phyloP scores from a whole-genome alignment of 2,329 filamentous ascomycete species.

The Fusarium tanahbumbuense region DNA sequence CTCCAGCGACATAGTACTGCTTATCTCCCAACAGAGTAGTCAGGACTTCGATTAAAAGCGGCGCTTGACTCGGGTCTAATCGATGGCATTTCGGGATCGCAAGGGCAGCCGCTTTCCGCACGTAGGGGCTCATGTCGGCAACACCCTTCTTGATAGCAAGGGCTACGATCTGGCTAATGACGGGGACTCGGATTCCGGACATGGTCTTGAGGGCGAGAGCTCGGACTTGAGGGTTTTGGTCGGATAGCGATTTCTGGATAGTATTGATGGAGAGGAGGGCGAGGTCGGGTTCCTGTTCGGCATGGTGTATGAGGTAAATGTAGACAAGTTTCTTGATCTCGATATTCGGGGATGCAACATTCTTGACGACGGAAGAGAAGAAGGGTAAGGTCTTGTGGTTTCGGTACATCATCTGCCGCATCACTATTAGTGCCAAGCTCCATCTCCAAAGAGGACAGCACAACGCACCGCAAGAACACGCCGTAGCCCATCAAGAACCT shows the following conservation, averaged over 20 bases:
- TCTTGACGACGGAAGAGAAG: constrained; percentile 99
- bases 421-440: constrained; percentile 11
- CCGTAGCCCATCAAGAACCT: constrained; percentile 90
- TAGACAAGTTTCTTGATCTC: constrained; percentile 99
- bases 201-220: constrained; percentile 95
- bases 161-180: constrained; percentile 97
- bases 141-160: constrained; percentile 94
- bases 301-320: constrained; percentile 96
- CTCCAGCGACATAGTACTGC: constrained; percentile 96
- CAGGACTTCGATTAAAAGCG: constrained; percentile 86
- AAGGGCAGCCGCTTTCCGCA: constrained; percentile 90
- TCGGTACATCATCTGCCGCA: constrained; percentile 88
- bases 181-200: constrained; percentile 95
- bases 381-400: constrained; percentile 88
- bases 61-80: constrained; percentile 85
- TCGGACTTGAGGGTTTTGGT: constrained; percentile 88
- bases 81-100: constrained; percentile 97
- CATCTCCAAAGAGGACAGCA: not conserved
- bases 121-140: constrained; percentile 93
- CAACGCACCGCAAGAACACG: constrained; percentile 84
- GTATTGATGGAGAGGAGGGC: constrained; percentile 97
- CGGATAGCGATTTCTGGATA: constrained; percentile 96
- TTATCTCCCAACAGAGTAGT: constrained; percentile 83
- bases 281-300: constrained; percentile 94
- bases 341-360: constrained; percentile 91